Conservation (phyloP, 148 eudicot genomes). For the Cornus kousa region DNA sequence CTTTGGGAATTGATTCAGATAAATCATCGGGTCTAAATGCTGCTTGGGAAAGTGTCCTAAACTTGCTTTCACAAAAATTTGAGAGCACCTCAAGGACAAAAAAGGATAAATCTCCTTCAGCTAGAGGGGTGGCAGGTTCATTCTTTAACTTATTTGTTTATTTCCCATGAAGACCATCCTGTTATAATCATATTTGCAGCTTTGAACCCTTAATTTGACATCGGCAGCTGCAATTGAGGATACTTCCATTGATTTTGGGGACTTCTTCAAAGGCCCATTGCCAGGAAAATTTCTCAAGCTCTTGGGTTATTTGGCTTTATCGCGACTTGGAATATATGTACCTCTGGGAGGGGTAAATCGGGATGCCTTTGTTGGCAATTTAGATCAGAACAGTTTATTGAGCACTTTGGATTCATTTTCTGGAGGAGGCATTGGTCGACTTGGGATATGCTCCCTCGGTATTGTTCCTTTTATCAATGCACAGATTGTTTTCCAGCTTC, state of each 20-base stretch:
- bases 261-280: slow-evolving; percentile 99
- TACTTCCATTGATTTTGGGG: slow-evolving; percentile 92
- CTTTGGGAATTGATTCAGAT: slow-evolving; percentile 66
- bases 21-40: slow-evolving; percentile 41
- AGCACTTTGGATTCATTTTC: slow-evolving; percentile 97
- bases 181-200: slow-evolving; percentile 14
- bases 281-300: slow-evolving; percentile 96
- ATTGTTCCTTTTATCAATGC: slow-evolving; percentile 99
- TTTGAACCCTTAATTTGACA: slow-evolving; percentile 37
- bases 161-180: not conserved
- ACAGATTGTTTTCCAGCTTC: slow-evolving; percentile 96
- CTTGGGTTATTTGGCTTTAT: slow-evolving; percentile 81
- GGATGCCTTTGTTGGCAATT: slow-evolving; percentile 89
- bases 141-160: slow-evolving; percentile 7
- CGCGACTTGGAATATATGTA: slow-evolving; percentile 93
- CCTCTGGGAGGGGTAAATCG: slow-evolving; percentile 99
- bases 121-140: slow-evolving; percentile 88
- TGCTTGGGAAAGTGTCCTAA: slow-evolving; percentile 62
- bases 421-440: slow-evolving; percentile 98
- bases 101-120: slow-evolving; percentile 67
- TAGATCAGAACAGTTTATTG: slow-evolving; percentile 85
- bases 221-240: slow-evolving; percentile 98
- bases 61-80: slow-evolving; percentile 49
- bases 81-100: slow-evolving; percentile 70
- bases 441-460: slow-evolving; percentile 98